Base-by-base conservation (phyloP, 1,139 yeast species). In the Diutina scorzettiae region DNA sequence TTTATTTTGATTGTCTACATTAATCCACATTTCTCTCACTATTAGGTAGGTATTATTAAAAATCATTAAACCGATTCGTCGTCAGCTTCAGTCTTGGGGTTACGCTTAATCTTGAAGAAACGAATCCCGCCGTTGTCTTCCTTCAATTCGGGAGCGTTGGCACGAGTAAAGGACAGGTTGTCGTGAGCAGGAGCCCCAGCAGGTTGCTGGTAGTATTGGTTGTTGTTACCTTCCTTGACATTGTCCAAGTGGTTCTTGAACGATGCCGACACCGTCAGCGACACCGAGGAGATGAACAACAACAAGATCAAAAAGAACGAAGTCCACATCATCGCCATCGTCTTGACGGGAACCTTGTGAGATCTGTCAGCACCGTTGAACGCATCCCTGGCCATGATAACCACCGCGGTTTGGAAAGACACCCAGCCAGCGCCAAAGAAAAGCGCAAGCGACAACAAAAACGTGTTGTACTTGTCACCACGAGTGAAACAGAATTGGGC, bases 31-130 rank as follows among this genome's bases (percentile, higher is more conserved):
- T 25, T 25, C n/a, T n/a, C n/a, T n/a, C 7, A 24, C 27, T 24
- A 7, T 27, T 14, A 27, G n/a, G 11, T 20, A 33, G 37, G 25
- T 33, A 20, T 20, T 33, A 33, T 19, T 21, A 19, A 9, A 9
- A 21, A 18, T 12, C 17, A 8, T 44, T 64, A 76, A 45, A 75
- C 78, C 46, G 81, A 75, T 55, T 78, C 84, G 46, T 76, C 81
- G 51, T 76, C 81, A 37, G 71, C 63, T 41, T 64, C 66, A 16
- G 25, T 23, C 56, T 72, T 72, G 52, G 73, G 70, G 59, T 76
- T 76, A 67, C 86, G 79, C 64, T 80, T 79, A 47, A 81, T 78
- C 55, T 78, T 80, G 68, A 81, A 81, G 63, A 81, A 81, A 60
- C 84, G 78, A 53, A 81, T 81, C 44, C 89, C 91, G 41, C 82